Evolutionary conservation across 2,329 filamentous ascomycete species (phyloP), one percentile per base, ranked within the genome.

Genomic region (Arthrobotrys sinensis): DNA sequence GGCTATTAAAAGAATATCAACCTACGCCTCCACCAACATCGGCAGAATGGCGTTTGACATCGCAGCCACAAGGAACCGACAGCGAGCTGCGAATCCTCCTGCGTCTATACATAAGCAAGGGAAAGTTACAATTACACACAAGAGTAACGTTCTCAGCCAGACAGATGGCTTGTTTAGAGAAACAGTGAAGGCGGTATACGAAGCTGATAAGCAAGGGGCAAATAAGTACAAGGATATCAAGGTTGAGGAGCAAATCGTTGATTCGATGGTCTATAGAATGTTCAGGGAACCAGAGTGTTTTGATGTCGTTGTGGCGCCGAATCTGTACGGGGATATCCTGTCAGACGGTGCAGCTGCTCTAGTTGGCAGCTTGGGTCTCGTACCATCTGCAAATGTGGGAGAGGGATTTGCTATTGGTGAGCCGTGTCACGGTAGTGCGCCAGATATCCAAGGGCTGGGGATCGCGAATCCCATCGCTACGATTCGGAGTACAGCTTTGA

Each of bases 201-300:
- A 88, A 34, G 93, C 93, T 3, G 88, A 90, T 32, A 87, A 88
- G 64, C 81, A 88, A 53, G 67, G 67, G 6, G 50, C 50, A 1
- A 66, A 65, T 11, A 88, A 87, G 81, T 97, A 93, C 86, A 85
- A 86, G 78, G 85, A 85, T 63, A 87, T 97, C 67, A 86, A 86
- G 48, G 88, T 97, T 68, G 96, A 98, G 86, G 96, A 98, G 88
- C 96, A 99, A 87, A 99, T 99, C 82, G 95, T 99, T 80, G 96
- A 99, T 86, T 95, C 92, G 79, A 99, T 99, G 96, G 94, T 98
- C 75, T 98, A 98, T 90, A 98, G 98, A 88, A 92, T 99, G 72
- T 98, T 98, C 90, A 93, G 95, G 80, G 93, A 98, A 86, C 96
- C 96, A 50, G 89, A 91, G 83, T 92, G 91, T 83, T 99, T 98